phyloP scores from a whole-genome alignment of 1,284 basidiomycete species.

The Ganoderma lucidum region DNA sequence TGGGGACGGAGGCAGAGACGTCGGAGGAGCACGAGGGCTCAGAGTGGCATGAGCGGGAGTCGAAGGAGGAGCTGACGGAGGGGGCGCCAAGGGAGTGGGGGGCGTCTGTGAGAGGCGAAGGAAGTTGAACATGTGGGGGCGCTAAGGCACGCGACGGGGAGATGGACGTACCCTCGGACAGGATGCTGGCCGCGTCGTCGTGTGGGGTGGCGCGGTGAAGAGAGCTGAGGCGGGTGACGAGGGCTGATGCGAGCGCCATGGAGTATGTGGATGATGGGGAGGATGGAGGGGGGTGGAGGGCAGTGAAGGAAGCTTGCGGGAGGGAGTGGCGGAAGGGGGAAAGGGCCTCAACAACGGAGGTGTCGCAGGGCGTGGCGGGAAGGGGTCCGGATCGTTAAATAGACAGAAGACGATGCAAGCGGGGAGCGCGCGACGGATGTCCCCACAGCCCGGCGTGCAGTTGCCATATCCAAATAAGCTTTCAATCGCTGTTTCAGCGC shows the following conservation, averaged over 20 bases:
- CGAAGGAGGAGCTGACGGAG: conserved; percentile 35
- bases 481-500: conserved; percentile 34
- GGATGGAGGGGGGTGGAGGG: conserved; percentile 15
- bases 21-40: conserved; percentile 30
- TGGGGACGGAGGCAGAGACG: conserved; percentile 22
- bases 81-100: conserved; percentile 32
- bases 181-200: conserved; percentile 37
- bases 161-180: conserved; percentile 39
- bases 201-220: conserved; percentile 30
- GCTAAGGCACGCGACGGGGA: conserved; percentile 2
- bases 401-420: conserved; percentile 23
- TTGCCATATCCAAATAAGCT: conserved; percentile 35
- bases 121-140: conserved; percentile 23
- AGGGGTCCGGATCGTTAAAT: conserved; percentile 32
- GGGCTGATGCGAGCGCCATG: conserved; percentile 36
- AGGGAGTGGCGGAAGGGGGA: conserved; percentile 15
- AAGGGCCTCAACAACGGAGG: conserved; percentile 33
- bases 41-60: conserved; percentile 36
- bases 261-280: conserved; percentile 13
- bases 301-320: conserved; percentile 8
- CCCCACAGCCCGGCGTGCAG: conserved; percentile 5
- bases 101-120: conserved; percentile 24
- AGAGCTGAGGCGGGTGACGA: conserved; percentile 35
- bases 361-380: conserved; percentile 31
- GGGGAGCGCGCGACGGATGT: conserved; percentile 22